Evolutionary conservation across 208 protist species (phyloP).

Genomic region (Herpetomonas samuelpessoai): DNA sequence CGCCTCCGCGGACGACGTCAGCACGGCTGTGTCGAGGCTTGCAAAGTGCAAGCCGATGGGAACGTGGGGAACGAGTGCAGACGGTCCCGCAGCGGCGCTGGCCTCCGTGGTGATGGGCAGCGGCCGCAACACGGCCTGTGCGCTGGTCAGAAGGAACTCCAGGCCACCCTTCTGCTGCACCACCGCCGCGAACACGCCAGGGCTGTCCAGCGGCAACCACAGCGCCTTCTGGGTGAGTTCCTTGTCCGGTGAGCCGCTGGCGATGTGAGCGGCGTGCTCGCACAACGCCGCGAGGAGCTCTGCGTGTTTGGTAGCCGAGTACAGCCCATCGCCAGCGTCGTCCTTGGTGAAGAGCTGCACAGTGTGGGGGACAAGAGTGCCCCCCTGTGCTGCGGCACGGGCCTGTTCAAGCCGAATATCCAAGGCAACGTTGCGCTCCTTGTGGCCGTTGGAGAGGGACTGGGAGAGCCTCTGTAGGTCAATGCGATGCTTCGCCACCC

Average conservation of each 20-base stretch:
- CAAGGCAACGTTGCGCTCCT: conserved; percentile 18
- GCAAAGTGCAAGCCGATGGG: not conserved
- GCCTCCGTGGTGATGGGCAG: conserved; percentile 1
- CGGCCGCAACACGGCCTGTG: conserved; percentile 19
- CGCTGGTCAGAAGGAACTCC: conserved; percentile 51
- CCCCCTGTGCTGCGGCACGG: conserved; percentile 17
- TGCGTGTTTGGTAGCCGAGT: conserved; percentile 18
- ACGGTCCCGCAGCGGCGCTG: not conserved
- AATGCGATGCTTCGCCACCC: conserved; percentile 17
- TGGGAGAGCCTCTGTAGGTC: conserved; percentile 23
- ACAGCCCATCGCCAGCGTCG: conserved; percentile 64
- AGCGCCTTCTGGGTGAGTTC: conserved; percentile 7
- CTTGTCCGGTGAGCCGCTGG: not conserved
- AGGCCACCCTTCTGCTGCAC: conserved; percentile 60
- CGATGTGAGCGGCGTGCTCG: not conserved
- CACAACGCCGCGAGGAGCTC: conserved; percentile 6
- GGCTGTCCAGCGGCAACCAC: conserved; percentile 27
- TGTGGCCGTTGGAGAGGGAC: conserved; percentile 2
- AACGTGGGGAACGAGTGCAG: not conserved
- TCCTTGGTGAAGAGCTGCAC: conserved; percentile 46
- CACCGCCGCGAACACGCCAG: conserved; percentile 30
- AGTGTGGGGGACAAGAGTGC: conserved; percentile 29
- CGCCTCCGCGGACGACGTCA: conserved; percentile 6
- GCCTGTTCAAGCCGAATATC: conserved; percentile 59
- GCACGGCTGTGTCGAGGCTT: too few relatives aligned